Percentiles rank a stretch among this genome's conserved stretches.
Conservation (phyloP, 1,284 basidiomycete genomes). For the Ustilago shanxiensis region DNA sequence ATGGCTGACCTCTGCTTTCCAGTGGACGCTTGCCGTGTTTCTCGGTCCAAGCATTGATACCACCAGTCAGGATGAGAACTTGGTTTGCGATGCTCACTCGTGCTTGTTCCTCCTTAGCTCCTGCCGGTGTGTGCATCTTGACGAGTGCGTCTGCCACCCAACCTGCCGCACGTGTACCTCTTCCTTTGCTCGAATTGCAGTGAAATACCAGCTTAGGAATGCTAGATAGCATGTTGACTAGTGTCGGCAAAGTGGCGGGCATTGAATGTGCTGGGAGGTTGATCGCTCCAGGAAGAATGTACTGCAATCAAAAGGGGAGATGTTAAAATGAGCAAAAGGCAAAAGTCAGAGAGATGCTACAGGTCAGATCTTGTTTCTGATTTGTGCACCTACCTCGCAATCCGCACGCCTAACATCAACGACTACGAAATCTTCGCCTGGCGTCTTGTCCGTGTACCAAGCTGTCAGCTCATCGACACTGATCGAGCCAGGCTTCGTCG, state of each 20-base stretch:
- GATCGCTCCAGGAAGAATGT: constrained; percentile 67
- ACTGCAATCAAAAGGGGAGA: no score
- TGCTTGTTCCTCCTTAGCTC: constrained; percentile 19
- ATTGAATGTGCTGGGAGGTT: constrained; percentile 71
- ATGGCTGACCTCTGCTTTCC: constrained; percentile 40
- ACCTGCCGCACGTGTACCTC: constrained; percentile 63
- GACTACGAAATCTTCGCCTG: constrained; percentile 53
- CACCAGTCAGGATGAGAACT: constrained; percentile 62
- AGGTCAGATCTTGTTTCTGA: no score
- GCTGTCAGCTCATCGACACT: constrained; percentile 45
- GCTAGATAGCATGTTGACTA: constrained; percentile 60
- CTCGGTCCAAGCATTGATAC: constrained; percentile 59
- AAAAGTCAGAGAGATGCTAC: no score
- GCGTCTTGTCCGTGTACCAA: constrained; percentile 35
- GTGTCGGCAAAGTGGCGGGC: constrained; percentile 62
- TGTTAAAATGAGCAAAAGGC: no score
- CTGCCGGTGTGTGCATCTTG: constrained; percentile 23
- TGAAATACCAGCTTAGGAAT: constrained; percentile 68
- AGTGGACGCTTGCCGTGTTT: constrained; percentile 42
- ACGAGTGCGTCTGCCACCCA: constrained; percentile 66
- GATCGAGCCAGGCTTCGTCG: constrained; percentile 41
- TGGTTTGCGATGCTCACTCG: constrained; percentile 37
- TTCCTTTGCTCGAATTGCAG: constrained; percentile 65
- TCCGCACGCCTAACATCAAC: constrained; percentile 60
- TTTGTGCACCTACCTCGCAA: constrained; percentile 57